These are phyloP conservation scores for Kazachstania sp. DNA, from an alignment of 1,139 yeast genomes.

Conservation along the genomic window DNA sequence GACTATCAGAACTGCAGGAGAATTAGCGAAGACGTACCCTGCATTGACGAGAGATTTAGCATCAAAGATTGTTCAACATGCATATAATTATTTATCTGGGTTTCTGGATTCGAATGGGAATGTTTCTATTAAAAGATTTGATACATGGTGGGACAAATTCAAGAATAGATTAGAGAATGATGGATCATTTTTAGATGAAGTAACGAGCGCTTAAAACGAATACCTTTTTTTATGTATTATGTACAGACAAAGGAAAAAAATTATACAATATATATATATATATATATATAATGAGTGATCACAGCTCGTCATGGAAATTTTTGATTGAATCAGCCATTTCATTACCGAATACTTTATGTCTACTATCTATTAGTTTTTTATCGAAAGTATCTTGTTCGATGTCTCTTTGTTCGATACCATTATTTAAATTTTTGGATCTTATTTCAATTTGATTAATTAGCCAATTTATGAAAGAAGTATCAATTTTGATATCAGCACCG, in stretches of 20 bases:
- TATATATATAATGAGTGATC: not conserved
- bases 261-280: not conserved
- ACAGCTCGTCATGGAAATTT: slow-evolving; percentile 13
- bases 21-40: slow-evolving; percentile 30
- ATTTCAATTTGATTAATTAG: slow-evolving; percentile 43
- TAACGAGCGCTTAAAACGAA: slow-evolving; percentile 18
- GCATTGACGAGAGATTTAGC: slow-evolving; percentile 48
- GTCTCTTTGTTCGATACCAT: slow-evolving; percentile 23
- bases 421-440: slow-evolving; percentile 31
- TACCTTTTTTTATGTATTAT: not conserved
- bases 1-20: slow-evolving; percentile 31
- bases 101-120: slow-evolving; percentile 70
- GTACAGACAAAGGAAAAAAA: not conserved
- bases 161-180: slow-evolving; percentile 64
- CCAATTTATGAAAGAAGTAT: slow-evolving; percentile 48
- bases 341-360: slow-evolving; percentile 74
- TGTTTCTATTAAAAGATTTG: slow-evolving; percentile 82
- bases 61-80: slow-evolving; percentile 80
- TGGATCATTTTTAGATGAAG: slow-evolving; percentile 65
- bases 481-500: slow-evolving; percentile 24
- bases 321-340: slow-evolving; percentile 46
- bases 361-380: slow-evolving; percentile 42
- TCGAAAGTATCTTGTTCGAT: slow-evolving; percentile 35
- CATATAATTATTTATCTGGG: slow-evolving; percentile 81
- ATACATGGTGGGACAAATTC: slow-evolving; percentile 95